Percentiles rank a stretch among this genome's conserved stretches.
Evolutionary conservation across 2,329 filamentous ascomycete species (phyloP).

Genomic region (Stromatinia cepivora): DNA sequence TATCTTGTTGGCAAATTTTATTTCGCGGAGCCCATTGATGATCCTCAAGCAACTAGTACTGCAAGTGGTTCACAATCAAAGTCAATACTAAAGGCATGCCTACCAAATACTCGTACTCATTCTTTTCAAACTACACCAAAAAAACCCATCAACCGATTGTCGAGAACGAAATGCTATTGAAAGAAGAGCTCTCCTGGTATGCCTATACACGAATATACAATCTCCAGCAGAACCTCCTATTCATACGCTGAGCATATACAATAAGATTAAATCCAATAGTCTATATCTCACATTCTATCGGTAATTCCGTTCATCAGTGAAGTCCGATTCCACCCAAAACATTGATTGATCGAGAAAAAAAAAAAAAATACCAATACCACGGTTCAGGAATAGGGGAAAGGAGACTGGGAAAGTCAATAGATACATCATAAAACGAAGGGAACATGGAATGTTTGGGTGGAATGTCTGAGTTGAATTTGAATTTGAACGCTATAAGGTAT

Average conservation of each 20-base stretch:
- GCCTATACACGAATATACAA: neutral
- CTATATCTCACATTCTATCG: neutral
- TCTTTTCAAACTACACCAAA: neutral
- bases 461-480: neutral
- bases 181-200: neutral
- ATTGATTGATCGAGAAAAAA: neutral
- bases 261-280: constrained; percentile 13
- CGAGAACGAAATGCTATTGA: neutral
- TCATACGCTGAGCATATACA: neutral
- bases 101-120: neutral
- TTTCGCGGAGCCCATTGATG: neutral
- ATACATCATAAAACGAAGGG: neutral
- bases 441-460: neutral
- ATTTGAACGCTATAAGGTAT: neutral
- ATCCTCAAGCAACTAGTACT: neutral
- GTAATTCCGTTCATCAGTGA: neutral
- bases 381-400: neutral
- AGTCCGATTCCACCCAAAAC: neutral
- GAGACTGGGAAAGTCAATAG: neutral
- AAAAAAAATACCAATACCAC: neutral
- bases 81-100: neutral
- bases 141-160: neutral
- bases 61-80: neutral
- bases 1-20: neutral
- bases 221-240: neutral